A percentile compares a stretch with the other conserved stretches of the same genome.
Conservation (phyloP, 2,329 filamentous ascomycete species). For the Talaromyces pinophilus region DNA sequence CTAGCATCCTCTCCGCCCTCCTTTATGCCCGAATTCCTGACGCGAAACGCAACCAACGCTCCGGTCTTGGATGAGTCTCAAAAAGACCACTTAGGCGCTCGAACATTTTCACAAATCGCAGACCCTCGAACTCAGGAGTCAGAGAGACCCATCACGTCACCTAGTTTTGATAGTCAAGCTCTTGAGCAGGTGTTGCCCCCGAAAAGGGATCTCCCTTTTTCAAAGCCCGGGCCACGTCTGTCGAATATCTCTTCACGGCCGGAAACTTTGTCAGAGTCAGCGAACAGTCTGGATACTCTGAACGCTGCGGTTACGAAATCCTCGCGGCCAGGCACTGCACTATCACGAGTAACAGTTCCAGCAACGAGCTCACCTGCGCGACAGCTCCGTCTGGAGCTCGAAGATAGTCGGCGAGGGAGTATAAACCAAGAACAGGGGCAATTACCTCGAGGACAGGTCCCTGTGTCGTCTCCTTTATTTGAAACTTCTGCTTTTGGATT, state of each 20-base stretch:
- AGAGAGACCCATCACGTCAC: constrained; percentile 32
- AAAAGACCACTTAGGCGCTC: not conserved
- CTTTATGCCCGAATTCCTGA: not conserved
- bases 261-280: not conserved
- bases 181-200: constrained; percentile 45
- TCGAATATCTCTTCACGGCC: not conserved
- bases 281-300: not conserved
- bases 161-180: constrained; percentile 31
- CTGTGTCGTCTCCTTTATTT: constrained; percentile 18
- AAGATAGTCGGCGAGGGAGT: constrained; percentile 16
- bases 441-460: not conserved
- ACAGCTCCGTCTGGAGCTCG: constrained; percentile 22
- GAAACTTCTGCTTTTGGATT: constrained; percentile 11
- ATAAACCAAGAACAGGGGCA: constrained; percentile 11
- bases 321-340: constrained; percentile 16
- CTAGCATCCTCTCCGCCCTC: constrained; percentile 18
- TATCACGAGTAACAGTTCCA: constrained; percentile 13
- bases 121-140: constrained; percentile 18
- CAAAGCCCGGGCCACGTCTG: constrained; percentile 28
- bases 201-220: constrained; percentile 46
- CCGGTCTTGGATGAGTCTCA: not conserved
- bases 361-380: constrained; percentile 21
- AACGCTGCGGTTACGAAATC: not conserved
- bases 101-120: constrained; percentile 16
- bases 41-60: constrained; percentile 3